Conservation (phyloP, 1,139 yeast genomes). For the Blastobotrys illinoisensis region DNA sequence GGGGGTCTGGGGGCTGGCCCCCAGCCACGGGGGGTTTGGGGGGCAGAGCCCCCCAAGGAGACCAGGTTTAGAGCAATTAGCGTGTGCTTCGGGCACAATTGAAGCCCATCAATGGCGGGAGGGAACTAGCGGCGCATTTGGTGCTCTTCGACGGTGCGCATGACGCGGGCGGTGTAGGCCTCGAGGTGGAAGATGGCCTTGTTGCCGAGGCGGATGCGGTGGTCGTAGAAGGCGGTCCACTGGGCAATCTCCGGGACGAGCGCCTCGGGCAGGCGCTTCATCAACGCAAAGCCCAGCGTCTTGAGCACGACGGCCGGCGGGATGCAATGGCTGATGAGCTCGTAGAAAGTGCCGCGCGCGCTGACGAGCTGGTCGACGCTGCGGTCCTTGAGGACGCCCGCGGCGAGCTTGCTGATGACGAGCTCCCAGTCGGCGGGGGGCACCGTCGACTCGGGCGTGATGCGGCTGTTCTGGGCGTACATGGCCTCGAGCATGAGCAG, state of each 20-base stretch:
- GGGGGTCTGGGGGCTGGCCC: neutral
- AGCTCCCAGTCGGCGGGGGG: conserved; percentile 83
- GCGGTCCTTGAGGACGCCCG: conserved; percentile 52
- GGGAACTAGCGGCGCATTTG: neutral
- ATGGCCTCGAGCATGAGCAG: conserved; percentile 79
- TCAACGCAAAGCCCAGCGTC: conserved; percentile 53
- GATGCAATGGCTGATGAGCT: conserved; percentile 84
- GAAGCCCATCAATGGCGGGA: no score
- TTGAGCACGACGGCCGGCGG: conserved; percentile 79
- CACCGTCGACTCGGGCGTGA: conserved; percentile 35
- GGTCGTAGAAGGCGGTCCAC: conserved; percentile 74
- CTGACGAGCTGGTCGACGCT: conserved; percentile 61
- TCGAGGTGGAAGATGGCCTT: conserved; percentile 92
- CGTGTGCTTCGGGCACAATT: no score
- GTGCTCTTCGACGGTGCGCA: conserved; percentile 53
- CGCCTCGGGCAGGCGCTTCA: conserved; percentile 39
- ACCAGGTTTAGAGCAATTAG: no score
- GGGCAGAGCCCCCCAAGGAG: no score
- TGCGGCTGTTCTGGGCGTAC: conserved; percentile 52
- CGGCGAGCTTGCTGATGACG: conserved; percentile 63
- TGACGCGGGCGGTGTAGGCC: conserved; percentile 84
- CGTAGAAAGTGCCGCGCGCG: conserved; percentile 72
- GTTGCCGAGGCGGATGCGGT: conserved; percentile 76
- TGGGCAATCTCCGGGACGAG: conserved; percentile 53
- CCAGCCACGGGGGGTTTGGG: neutral